phyloP scores from a whole-genome alignment of 768 basidiomycete species.

The Lactarius trivialis region DNA sequence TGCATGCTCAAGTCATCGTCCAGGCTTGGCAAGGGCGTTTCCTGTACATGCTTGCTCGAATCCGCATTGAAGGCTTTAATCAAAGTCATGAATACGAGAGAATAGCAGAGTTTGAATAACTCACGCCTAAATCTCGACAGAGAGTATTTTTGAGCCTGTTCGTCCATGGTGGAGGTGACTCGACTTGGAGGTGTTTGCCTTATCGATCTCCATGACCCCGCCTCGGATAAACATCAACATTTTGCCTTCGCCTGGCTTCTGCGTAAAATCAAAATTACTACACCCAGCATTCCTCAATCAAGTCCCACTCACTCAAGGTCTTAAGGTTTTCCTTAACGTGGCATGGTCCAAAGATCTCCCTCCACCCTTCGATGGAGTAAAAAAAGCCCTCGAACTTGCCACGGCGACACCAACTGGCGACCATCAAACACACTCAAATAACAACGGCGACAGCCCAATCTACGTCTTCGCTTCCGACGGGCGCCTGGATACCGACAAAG shows the following conservation, averaged over 20 bases:
- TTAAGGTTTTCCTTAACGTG: conserved; percentile 71
- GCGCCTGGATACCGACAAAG: conserved; percentile 61
- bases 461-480: conserved; percentile 65
- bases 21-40: conserved; percentile 53
- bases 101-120: neutral
- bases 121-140: conserved; percentile 14
- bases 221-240: conserved; percentile 8
- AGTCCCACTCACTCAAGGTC: conserved; percentile 38
- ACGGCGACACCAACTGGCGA: conserved; percentile 35
- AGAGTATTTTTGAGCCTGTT: neutral
- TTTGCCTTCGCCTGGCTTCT: conserved; percentile 59
- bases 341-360: conserved; percentile 66
- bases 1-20: conserved; percentile 58
- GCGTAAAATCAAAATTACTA: conserved; percentile 52
- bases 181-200: neutral
- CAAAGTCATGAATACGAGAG: neutral
- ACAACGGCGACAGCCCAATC: conserved; percentile 45
- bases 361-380: conserved; percentile 54
- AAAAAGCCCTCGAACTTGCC: conserved; percentile 52
- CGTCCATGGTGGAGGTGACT: conserved; percentile 5
- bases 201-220: conserved; percentile 2
- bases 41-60: neutral
- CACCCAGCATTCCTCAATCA: conserved; percentile 34
- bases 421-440: conserved; percentile 32
- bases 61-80: neutral